Percentiles rank a stretch among this genome's conserved stretches.
Evolutionary conservation across 371 early-diverging fungal species (phyloP).

Genomic region (Apophysomyces variabilis): DNA sequence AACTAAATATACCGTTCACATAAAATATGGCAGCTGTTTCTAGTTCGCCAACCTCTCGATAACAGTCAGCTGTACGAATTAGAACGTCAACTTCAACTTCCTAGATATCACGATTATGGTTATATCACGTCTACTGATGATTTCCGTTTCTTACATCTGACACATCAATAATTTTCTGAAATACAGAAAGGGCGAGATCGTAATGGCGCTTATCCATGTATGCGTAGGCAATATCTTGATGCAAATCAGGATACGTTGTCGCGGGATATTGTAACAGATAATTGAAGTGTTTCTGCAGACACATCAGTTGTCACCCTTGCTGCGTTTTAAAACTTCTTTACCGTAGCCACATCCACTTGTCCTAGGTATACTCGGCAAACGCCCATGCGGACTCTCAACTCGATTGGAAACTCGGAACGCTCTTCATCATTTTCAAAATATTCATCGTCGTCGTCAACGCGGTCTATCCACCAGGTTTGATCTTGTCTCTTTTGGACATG

Average conservation of each 20-base stretch:
- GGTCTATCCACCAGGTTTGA: slow-evolving; percentile 64
- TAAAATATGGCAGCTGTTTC: slow-evolving; percentile 69
- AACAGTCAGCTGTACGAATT: slow-evolving; percentile 69
- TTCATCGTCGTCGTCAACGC: slow-evolving; percentile 60
- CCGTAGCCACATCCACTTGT: slow-evolving; percentile 69
- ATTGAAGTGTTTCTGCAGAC: slow-evolving; percentile 67
- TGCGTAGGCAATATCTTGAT: slow-evolving; percentile 82
- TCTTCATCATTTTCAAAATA: slow-evolving; percentile 42
- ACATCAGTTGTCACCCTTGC: background rate
- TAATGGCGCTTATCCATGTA: slow-evolving; percentile 73
- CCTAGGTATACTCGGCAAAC: slow-evolving; percentile 79
- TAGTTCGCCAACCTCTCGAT: slow-evolving; percentile 70
- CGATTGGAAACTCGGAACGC: slow-evolving; percentile 69
- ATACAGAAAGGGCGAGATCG: slow-evolving; percentile 68
- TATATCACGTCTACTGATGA: background rate
- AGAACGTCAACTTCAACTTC: slow-evolving; percentile 54
- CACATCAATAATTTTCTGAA: slow-evolving; percentile 60
- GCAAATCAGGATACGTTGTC: slow-evolving; percentile 76
- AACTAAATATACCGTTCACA: slow-evolving; percentile 34
- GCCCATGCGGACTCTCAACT: slow-evolving; percentile 85
- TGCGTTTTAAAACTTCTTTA: slow-evolving; percentile 24
- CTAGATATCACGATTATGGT: slow-evolving; percentile 17
- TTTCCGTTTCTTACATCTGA: slow-evolving; percentile 50
- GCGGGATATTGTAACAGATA: slow-evolving; percentile 59
- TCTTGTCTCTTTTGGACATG: slow-evolving; percentile 70